These are phyloP conservation scores for Trichoderma guizhouense DNA, from an alignment of 2,329 filamentous ascomycete genomes.

Conservation along the genomic window DNA sequence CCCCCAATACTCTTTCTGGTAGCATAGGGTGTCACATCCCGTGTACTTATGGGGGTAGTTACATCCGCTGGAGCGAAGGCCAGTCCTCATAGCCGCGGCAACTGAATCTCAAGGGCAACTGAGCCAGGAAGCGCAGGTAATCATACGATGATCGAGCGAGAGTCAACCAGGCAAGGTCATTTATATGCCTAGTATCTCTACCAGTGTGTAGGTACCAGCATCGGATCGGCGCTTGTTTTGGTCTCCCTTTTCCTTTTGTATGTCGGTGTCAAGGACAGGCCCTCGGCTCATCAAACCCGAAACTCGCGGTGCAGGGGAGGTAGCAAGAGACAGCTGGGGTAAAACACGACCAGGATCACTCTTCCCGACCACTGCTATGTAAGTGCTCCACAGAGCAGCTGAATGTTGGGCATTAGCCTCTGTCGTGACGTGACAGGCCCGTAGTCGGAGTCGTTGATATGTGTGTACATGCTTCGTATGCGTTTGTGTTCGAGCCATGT, in stretches of 20 bases:
- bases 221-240: neutral
- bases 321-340: slow-evolving; percentile 3
- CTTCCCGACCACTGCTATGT: neutral
- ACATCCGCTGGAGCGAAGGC: neutral
- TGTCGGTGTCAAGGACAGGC: neutral
- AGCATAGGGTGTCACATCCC: neutral
- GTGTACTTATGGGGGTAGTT: neutral
- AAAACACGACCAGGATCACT: slow-evolving; percentile 3
- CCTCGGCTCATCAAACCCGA: slow-evolving; percentile 8
- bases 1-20: neutral
- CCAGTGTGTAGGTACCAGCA: neutral
- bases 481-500: neutral
- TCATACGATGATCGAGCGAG: neutral
- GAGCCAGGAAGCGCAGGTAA: neutral
- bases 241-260: neutral
- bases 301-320: neutral
- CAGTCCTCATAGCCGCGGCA: neutral
- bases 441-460: neutral
- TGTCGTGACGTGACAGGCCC: neutral
- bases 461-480: neutral
- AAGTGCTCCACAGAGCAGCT: slow-evolving; percentile 7
- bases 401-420: slow-evolving; percentile 4
- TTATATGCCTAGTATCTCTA: neutral
- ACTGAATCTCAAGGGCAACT: neutral
- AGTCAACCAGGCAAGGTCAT: neutral